phyloP scores from a whole-genome alignment of 225 moss, liverwort and hornwort species.

The Antitrichia curtipendula region DNA sequence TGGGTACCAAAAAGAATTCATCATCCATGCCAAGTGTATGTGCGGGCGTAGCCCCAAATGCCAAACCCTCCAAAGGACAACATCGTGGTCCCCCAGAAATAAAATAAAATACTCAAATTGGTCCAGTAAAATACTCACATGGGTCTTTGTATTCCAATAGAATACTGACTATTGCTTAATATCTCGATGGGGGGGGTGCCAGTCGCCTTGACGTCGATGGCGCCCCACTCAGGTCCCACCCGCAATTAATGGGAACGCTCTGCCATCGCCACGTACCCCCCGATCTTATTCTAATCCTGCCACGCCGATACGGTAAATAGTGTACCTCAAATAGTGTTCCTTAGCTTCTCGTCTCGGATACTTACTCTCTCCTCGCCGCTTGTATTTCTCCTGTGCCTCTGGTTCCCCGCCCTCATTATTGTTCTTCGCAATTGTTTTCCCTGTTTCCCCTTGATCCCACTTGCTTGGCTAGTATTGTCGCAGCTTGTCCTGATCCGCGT shows the following conservation, averaged over 20 bases:
- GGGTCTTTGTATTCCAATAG: neutral
- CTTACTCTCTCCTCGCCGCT: neutral
- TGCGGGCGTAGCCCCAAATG: neutral
- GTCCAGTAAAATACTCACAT: neutral
- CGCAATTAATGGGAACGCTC: neutral
- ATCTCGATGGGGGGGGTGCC: neutral
- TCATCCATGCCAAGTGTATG: neutral
- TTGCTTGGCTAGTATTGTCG: neutral
- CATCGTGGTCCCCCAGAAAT: neutral
- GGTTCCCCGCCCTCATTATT: neutral
- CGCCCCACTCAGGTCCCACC: neutral
- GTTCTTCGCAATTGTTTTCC: neutral
- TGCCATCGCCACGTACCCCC: neutral
- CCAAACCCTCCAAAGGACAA: neutral
- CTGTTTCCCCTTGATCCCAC: neutral
- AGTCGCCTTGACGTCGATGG: neutral
- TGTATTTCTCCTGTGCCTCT: neutral
- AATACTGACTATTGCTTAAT: neutral
- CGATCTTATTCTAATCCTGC: neutral
- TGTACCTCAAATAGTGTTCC: neutral
- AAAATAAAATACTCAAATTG: neutral
- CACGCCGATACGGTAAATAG: neutral
- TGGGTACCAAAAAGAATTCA: neutral
- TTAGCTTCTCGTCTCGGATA: neutral
- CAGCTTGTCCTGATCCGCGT: neutral